Evolutionary conservation across 1,284 basidiomycete species (phyloP).

Genomic region (Xerocomus cyaneibrunnescens): DNA sequence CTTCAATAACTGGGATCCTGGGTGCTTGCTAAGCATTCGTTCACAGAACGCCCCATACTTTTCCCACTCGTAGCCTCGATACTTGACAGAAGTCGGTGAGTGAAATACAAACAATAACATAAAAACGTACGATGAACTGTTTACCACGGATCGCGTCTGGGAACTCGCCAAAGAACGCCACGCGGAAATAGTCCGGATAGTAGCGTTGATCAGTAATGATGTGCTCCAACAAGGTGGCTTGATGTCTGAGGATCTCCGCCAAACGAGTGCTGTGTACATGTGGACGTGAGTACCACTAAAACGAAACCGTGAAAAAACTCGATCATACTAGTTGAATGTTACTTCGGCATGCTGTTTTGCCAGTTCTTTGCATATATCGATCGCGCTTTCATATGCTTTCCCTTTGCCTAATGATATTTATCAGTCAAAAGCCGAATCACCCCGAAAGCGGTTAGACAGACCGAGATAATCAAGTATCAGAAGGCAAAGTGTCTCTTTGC

Average conservation of each 20-base stretch:
- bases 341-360: conserved; percentile 80
- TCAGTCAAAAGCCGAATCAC: conserved; percentile 4
- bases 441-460: conserved; percentile 36
- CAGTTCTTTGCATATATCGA: conserved; percentile 91
- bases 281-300: conserved; percentile 9
- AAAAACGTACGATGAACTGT: conserved; percentile 73
- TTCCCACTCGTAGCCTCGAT: conserved; percentile 91
- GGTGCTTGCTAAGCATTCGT: conserved; percentile 89
- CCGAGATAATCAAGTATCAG: conserved; percentile 87
- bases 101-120: not conserved
- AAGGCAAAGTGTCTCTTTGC: conserved; percentile 89
- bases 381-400: conserved; percentile 93
- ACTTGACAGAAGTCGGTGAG: conserved; percentile 43
- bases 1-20: conserved; percentile 81
- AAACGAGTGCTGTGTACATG: conserved; percentile 59
- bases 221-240: conserved; percentile 80
- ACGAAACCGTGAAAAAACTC: conserved; percentile 2
- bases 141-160: conserved; percentile 81
- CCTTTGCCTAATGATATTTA: conserved; percentile 69
- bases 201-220: conserved; percentile 82
- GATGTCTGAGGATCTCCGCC: conserved; percentile 81
- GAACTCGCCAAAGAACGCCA: conserved; percentile 92
- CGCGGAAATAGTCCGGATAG: conserved; percentile 91
- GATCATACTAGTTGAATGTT: conserved; percentile 85
- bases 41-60: conserved; percentile 90